A percentile compares a stretch with the other conserved stretches of the same genome.
These are phyloP conservation scores for Schizonepeta tenuifolia DNA, from an alignment of 257 asterid species.

Conservation along the genomic window DNA sequence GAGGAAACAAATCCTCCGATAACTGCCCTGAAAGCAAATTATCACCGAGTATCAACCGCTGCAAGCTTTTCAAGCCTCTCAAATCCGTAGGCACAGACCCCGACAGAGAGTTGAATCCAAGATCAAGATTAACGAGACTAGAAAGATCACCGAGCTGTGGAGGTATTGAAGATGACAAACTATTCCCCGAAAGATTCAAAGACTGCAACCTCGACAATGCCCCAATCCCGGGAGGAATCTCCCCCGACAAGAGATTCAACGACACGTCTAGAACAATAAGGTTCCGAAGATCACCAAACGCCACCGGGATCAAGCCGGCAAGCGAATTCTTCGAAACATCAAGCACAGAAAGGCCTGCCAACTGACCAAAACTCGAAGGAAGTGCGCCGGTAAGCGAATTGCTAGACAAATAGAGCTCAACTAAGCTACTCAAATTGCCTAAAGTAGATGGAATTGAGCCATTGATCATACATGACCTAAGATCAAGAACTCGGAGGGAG, in stretches of 20 bases:
- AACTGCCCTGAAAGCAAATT: conserved; percentile 64
- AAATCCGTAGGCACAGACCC: conserved; percentile 63
- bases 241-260: conserved; percentile 64
- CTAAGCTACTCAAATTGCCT: conserved; percentile 78
- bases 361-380: conserved; percentile 69
- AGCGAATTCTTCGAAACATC: conserved; percentile 76
- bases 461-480: conserved; percentile 65
- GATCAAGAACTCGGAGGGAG: conserved; percentile 83
- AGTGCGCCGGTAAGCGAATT: conserved; percentile 65
- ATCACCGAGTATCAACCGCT: conserved; percentile 47
- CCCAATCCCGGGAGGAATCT: conserved; percentile 67
- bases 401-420: conserved; percentile 58
- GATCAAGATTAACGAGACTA: conserved; percentile 74
- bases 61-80: conserved; percentile 64
- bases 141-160: conserved; percentile 76
- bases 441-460: conserved; percentile 66
- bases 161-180: conserved; percentile 75
- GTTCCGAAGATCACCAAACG: conserved; percentile 49
- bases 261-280: conserved; percentile 73
- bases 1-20: conserved; percentile 56
- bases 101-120: conserved; percentile 65
- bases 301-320: conserved; percentile 54
- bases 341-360: conserved; percentile 59
- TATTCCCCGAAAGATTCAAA: conserved; percentile 76
- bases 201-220: conserved; percentile 52